Evolutionary conservation across 1,284 basidiomycete species (phyloP), one percentile per base, ranked within the genome.

Genomic region (Melampsora americana): DNA sequence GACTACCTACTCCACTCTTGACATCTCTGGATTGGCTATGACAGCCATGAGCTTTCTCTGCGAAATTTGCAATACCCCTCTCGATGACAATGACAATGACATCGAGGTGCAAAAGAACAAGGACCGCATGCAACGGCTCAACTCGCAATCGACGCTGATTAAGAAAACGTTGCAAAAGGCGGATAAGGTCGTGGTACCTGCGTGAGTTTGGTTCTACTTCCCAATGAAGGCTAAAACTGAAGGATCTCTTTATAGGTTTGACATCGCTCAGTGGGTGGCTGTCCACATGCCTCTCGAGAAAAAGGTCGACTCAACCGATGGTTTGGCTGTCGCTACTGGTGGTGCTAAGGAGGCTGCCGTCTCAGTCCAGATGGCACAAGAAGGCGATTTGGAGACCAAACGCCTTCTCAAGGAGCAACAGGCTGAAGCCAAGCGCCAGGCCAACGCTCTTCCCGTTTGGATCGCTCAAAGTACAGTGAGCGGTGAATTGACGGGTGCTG

Each of bases 61-160:
- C 82, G 91, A 92, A 78, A 83, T 85, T 12, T 87, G 87, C 79
- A 82, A 82, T 28, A 84, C 83, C 62, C 93, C 95, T 82, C 87
- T 98, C 28, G 86, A 92, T 60, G 92, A 98, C 83, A 95, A 97
- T 81, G 95, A 97, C 83, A 90, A 93, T 80, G 90, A 90, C 11
- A 91, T 92, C 83, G 91, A 89, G 78, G 90, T 92, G 18, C 86
- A 86, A 77, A 90, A 91, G 18, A 92, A 89, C 80, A 91, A 95
- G 83, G 95, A 98, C 83, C 87, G 92, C 73, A 95, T 99, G 91
- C 92, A 93, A 83, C 86, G 93, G 77, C 95, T 99, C 84, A 97
- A 97, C 83, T 87, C 89, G 77, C 92, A 95, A 83, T 94, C 95
- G 84, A 87, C 89, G 60, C 90, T 90, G 79, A 89, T 99, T 60